Conservation (phyloP, 78 protist species). For the Dictyostelium purpureum region DNA sequence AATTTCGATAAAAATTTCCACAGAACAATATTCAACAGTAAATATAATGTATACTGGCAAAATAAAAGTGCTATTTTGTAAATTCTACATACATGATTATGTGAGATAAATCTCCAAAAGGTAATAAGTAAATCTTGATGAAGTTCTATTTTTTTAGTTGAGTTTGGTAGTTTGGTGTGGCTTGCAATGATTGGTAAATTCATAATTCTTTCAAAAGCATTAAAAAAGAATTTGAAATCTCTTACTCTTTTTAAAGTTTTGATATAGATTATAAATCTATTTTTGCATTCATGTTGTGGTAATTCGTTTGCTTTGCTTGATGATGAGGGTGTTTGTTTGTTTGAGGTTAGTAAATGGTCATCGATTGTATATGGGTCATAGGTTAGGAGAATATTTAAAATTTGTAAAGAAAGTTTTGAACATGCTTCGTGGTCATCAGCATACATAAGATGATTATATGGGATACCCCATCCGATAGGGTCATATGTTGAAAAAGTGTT, state of each 20-base stretch:
- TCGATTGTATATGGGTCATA: slow-evolving; percentile 15
- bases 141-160: slow-evolving; percentile 50
- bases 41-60: neutral
- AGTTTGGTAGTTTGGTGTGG: slow-evolving; percentile 49
- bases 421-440: slow-evolving; percentile 51
- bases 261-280: slow-evolving; percentile 5
- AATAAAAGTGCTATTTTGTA: no score
- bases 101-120: slow-evolving; percentile 65
- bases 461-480: slow-evolving; percentile 82
- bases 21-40: neutral
- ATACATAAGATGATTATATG: slow-evolving; percentile 79
- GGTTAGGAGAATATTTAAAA: slow-evolving; percentile 32
- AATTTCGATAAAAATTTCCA: neutral
- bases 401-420: slow-evolving; percentile 42
- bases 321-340: neutral
- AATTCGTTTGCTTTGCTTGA: neutral
- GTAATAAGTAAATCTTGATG: slow-evolving; percentile 65
- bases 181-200: slow-evolving; percentile 37
- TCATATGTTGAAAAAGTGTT: slow-evolving; percentile 64
- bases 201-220: slow-evolving; percentile 39
- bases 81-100: slow-evolving; percentile 53
- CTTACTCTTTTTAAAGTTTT: slow-evolving; percentile 28
- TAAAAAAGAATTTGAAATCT: slow-evolving; percentile 60
- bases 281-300: slow-evolving; percentile 5
- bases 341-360: neutral